A percentile compares a stretch with the other conserved stretches of the same genome.
These are phyloP conservation scores for Blakeslea trispora DNA, from an alignment of 371 early-diverging fungal species.

Conservation along the genomic window DNA sequence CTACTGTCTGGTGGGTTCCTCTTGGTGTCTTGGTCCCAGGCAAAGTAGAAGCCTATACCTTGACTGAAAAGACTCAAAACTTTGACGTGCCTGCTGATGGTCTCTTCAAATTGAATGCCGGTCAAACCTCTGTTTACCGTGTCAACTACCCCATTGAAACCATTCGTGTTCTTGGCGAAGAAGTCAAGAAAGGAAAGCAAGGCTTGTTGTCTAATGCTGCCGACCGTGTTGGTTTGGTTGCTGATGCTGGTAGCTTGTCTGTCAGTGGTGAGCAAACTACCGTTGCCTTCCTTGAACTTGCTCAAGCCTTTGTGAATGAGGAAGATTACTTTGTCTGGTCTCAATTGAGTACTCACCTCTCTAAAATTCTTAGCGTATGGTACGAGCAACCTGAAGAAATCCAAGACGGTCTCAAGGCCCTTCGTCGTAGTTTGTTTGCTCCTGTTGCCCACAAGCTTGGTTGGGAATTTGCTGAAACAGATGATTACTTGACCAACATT, in stretches of 20 bases:
- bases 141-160: constrained; percentile 68
- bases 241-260: constrained; percentile 63
- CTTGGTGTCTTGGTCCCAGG: constrained; percentile 49
- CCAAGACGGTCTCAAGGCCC: constrained; percentile 44
- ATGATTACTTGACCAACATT: constrained; percentile 52
- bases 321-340: constrained; percentile 54
- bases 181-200: constrained; percentile 51
- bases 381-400: constrained; percentile 52
- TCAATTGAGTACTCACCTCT: constrained; percentile 55
- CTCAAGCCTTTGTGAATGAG: constrained; percentile 51
- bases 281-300: constrained; percentile 56
- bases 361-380: constrained; percentile 54
- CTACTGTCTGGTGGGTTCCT: constrained; percentile 62
- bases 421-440: constrained; percentile 59
- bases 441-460: constrained; percentile 64
- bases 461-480: constrained; percentile 54
- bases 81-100: constrained; percentile 46
- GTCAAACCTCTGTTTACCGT: constrained; percentile 66
- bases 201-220: constrained; percentile 55
- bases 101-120: constrained; percentile 59
- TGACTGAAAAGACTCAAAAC: constrained; percentile 48
- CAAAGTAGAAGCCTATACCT: constrained; percentile 34
- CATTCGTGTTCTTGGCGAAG: constrained; percentile 54
- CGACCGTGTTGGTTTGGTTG: constrained; percentile 73
- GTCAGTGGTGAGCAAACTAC: constrained; percentile 62